These are phyloP conservation scores for Pezicula radicicola DNA, from an alignment of 2,329 filamentous ascomycete genomes.

Conservation along the genomic window DNA sequence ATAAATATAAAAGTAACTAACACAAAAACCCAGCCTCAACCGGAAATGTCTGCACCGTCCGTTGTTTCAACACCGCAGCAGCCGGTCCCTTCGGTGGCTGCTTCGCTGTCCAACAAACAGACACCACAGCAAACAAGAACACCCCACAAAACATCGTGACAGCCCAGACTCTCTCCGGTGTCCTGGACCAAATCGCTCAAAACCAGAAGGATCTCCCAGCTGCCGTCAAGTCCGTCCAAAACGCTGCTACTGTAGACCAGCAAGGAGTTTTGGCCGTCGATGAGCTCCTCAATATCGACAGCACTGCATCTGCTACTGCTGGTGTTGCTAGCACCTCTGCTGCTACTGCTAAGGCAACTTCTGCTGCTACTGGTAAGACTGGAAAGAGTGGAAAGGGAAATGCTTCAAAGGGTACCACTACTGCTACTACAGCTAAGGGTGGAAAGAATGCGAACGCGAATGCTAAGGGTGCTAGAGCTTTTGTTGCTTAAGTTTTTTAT, in stretches of 20 bases:
- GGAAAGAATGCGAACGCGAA: no score
- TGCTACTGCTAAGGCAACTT: not conserved
- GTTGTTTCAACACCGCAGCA: constrained; percentile 18
- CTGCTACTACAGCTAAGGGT: no score
- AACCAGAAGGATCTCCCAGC: constrained; percentile 31
- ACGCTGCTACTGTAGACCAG: constrained; percentile 21
- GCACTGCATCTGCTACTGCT: not conserved
- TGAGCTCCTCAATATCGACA: constrained; percentile 18
- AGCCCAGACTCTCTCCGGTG: constrained; percentile 29
- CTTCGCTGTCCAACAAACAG: constrained; percentile 25
- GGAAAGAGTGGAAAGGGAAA: not conserved
- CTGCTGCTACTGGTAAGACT: not conserved
- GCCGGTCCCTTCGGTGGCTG: constrained; percentile 24
- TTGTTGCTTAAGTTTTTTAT: no score
- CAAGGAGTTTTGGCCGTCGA: constrained; percentile 22
- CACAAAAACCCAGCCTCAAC: constrained; percentile 17
- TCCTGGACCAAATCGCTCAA: constrained; percentile 30
- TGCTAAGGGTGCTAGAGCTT: no score
- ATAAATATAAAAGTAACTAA: not conserved
- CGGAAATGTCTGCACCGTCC: constrained; percentile 24
- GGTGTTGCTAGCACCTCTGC: not conserved
- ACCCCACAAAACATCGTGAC: constrained; percentile 20
- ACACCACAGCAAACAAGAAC: constrained; percentile 6
- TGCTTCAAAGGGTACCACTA: no score
- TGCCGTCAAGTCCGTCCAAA: constrained; percentile 31